phyloP scores from a whole-genome alignment of 2,329 filamentous ascomycete species.

The Malbranchea zuffiana region DNA sequence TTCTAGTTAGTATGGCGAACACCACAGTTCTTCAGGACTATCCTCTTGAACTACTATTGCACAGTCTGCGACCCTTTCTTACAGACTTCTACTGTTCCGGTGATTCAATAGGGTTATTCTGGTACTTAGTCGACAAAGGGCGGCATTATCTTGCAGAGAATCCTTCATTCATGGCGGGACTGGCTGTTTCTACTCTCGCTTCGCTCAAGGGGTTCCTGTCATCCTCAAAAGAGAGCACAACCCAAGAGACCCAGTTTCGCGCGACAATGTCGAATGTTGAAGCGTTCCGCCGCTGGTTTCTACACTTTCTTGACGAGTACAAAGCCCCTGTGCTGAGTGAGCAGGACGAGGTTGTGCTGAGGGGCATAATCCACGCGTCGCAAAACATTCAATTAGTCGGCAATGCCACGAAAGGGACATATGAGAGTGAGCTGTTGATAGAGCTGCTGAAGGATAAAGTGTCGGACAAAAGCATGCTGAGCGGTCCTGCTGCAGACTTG shows the following conservation, averaged over 20 bases:
- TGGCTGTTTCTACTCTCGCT: constrained; percentile 65
- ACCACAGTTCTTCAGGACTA: constrained; percentile 63
- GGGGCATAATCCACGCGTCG: constrained; percentile 57
- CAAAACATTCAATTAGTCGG: constrained; percentile 56
- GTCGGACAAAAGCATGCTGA: constrained; percentile 53
- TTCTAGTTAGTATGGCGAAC: constrained; percentile 70
- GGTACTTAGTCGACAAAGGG: constrained; percentile 68
- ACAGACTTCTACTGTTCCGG: constrained; percentile 79
- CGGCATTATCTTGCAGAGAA: constrained; percentile 50
- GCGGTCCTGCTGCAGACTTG: constrained; percentile 50
- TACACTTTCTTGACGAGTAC: constrained; percentile 55
- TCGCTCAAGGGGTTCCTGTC: constrained; percentile 67
- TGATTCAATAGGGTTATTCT: constrained; percentile 75
- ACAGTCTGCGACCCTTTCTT: constrained; percentile 66
- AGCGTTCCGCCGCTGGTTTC: constrained; percentile 69
- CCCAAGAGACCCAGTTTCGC: constrained; percentile 72
- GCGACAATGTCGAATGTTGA: constrained; percentile 65
- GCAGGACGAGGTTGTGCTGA: constrained; percentile 48
- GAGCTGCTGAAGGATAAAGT: constrained; percentile 66
- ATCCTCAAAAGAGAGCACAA: constrained; percentile 65
- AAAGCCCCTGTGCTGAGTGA: constrained; percentile 41
- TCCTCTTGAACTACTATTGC: constrained; percentile 79
- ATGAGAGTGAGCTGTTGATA: constrained; percentile 72
- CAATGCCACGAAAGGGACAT: constrained; percentile 56
- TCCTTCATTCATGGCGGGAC: constrained; percentile 70